Percentiles rank a stretch among this genome's conserved stretches.
Conservation (phyloP, 140 eudicot species). For the Flaveria floridana region DNA sequence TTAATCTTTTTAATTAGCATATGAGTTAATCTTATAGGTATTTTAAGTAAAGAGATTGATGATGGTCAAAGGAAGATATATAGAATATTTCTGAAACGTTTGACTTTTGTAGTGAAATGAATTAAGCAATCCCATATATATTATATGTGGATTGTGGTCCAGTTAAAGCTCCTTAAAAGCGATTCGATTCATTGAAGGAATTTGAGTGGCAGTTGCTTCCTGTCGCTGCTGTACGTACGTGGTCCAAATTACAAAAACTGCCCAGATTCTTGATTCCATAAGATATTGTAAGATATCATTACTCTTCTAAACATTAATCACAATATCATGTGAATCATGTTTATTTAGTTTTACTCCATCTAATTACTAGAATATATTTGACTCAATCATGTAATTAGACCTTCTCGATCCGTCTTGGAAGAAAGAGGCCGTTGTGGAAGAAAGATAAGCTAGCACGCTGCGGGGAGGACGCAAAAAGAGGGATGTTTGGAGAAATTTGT, state of each 20-base stretch:
- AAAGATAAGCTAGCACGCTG: too few species aligned
- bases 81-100: constrained; percentile 18
- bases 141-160: constrained; percentile 35
- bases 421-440: too few species aligned
- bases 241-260: constrained; percentile 33
- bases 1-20: background rate
- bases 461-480: too few species aligned
- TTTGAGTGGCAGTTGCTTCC: constrained; percentile 26
- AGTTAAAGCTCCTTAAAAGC: constrained; percentile 11
- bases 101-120: constrained; percentile 19
- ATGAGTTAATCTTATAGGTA: background rate
- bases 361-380: background rate
- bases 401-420: too few species aligned
- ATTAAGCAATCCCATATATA: constrained; percentile 4
- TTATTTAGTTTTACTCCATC: background rate
- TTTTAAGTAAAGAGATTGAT: constrained; percentile 13
- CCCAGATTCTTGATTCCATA: constrained; percentile 29
- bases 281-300: constrained; percentile 17
- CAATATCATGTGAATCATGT: background rate
- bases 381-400: too few species aligned
- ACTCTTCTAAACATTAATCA: background rate
- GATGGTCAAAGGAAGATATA: constrained; percentile 23
- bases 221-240: constrained; percentile 15
- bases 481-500: too few species aligned
- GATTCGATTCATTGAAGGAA: constrained; percentile 30